Base-by-base conservation (phyloP, 2,329 filamentous ascomycete genomes). In the Aspergillus ochraceus region DNA sequence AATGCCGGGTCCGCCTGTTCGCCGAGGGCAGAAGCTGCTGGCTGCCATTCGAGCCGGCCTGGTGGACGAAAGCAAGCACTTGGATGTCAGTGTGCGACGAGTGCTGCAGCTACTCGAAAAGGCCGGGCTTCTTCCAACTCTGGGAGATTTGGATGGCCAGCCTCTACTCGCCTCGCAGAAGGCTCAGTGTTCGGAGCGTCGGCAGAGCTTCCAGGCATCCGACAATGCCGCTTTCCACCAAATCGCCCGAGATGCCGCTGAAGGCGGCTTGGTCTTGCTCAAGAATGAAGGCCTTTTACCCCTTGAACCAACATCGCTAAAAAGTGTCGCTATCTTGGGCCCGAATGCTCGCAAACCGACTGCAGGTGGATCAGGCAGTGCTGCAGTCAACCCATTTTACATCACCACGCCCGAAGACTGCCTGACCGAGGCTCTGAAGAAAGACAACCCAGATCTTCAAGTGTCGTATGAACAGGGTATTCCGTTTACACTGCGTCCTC, bases 311-410 rank as follows among this genome's bases (percentile, higher is more conserved):
- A 11, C 24, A 4, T n/a, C 29, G 12, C 20, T 57, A 11, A 19
- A 49, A 8, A 53, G 39, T 26, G 45, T 59, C 30, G 57, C 57
- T 10, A 32, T 62, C 6, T 36, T 62, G 20, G 60, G 60, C 9
- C 30, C 30, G 2, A 54, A 56, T 22, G 60, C 60, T 1, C 49
- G 45, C 3, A 49, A 45, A 8, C 51, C 56, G 22, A 52, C 55
- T 5, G 57, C 57, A 3, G 52, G 55, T 19, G 60, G 60, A 8
- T 29, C 26, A 4, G 60, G 60, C 2, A 59, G 57, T 24, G 60
- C 60, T 9, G 29, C 39, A 29, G 53, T 60, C 12, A 57, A 60
- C 11, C 57, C 60, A 6, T 54, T 54, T n/a, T 59, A 61, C 19
- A 14, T 36, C 14, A 57, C 46, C 2, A 60, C 22, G 2, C 54